These are phyloP conservation scores for Trametes pubescens DNA, from an alignment of 1,284 basidiomycete species.

Conservation along the genomic window DNA sequence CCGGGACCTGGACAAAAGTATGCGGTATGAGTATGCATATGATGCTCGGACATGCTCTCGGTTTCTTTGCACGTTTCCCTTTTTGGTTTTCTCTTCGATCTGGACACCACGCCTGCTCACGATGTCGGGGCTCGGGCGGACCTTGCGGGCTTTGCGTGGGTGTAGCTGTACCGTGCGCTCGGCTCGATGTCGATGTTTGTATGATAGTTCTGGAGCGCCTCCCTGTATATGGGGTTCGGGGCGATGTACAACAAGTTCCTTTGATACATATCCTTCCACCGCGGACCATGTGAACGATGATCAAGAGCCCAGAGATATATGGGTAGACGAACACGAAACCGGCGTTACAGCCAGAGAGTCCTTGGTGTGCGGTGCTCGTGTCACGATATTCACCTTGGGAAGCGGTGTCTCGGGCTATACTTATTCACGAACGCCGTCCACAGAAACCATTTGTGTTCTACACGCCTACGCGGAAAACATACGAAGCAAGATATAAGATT, in stretches of 20 bases:
- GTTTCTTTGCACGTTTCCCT: neutral
- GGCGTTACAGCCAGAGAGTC: too few species aligned
- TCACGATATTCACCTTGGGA: too few species aligned
- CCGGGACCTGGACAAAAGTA: slow-evolving; percentile 9
- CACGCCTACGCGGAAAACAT: too few species aligned
- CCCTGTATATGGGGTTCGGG: neutral
- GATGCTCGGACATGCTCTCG: slow-evolving; percentile 16
- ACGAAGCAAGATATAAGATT: too few species aligned
- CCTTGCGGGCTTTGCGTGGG: slow-evolving; percentile 1
- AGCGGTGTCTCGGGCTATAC: too few species aligned
- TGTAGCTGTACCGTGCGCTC: slow-evolving; percentile 1
- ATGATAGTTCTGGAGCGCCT: neutral
- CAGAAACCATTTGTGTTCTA: too few species aligned
- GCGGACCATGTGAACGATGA: neutral
- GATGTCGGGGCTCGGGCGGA: neutral
- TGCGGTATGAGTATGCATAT: slow-evolving; percentile 5
- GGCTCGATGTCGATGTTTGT: slow-evolving; percentile 1
- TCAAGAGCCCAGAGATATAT: too few species aligned
- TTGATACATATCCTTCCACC: too few species aligned
- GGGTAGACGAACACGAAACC: too few species aligned
- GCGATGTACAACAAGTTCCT: neutral
- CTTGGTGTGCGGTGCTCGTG: too few species aligned
- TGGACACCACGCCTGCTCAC: neutral
- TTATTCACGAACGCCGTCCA: too few species aligned
- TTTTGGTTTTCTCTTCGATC: neutral